Conservation (phyloP, 2,329 filamentous ascomycete genomes). For the Ploettnerulaceae sp. region DNA sequence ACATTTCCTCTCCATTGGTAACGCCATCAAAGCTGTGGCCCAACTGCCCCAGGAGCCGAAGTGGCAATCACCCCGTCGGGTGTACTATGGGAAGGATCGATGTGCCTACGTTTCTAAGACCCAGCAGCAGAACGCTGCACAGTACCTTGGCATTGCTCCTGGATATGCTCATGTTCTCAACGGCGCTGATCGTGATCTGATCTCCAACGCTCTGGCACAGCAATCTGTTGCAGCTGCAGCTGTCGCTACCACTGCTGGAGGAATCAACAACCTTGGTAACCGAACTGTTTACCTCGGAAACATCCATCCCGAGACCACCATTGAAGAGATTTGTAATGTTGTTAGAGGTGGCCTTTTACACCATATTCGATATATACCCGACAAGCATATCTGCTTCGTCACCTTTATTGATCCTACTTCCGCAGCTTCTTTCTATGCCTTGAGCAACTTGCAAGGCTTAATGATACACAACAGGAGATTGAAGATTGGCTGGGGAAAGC, state of each 20-base stretch:
- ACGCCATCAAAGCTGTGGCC: constrained; percentile 95
- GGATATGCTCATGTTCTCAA: constrained; percentile 96
- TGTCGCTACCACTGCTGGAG: constrained; percentile 92
- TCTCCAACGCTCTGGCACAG: constrained; percentile 92
- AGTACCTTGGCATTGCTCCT: constrained; percentile 94
- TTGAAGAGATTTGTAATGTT: constrained; percentile 99
- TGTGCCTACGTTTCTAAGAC: constrained; percentile 99
- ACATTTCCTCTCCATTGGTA: constrained; percentile 94
- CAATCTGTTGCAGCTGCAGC: constrained; percentile 96
- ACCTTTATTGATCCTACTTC: constrained; percentile 99
- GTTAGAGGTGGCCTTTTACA: constrained; percentile 92
- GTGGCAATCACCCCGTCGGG: constrained; percentile 91
- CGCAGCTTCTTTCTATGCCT: constrained; percentile 92
- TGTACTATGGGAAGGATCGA: constrained; percentile 98
- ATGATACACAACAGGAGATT: constrained; percentile 99
- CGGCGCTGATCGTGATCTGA: constrained; percentile 90
- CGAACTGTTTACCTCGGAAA: constrained; percentile 97
- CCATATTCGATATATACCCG: constrained; percentile 97
- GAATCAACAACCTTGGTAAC: constrained; percentile 96
- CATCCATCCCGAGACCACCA: constrained; percentile 97
- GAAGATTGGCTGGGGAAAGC: constrained; percentile 99
- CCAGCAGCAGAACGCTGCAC: constrained; percentile 97
- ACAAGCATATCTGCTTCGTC: constrained; percentile 99
- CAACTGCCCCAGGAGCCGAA: constrained; percentile 94
- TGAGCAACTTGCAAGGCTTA: constrained; percentile 93